Conservation (phyloP, 352 stramenopile genomes). For the Pythium rishiriense region DNA sequence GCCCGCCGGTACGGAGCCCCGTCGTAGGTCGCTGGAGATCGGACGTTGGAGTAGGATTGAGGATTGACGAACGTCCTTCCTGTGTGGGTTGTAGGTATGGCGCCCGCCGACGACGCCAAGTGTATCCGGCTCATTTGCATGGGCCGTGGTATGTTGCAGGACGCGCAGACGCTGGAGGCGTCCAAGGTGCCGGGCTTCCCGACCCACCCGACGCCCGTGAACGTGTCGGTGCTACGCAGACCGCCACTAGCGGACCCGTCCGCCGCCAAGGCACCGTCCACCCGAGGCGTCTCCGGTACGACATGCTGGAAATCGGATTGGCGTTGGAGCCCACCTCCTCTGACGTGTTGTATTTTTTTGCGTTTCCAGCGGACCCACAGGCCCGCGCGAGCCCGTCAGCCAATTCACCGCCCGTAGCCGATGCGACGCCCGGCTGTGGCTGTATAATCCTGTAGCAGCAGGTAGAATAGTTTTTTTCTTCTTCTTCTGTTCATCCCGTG, state of each 20-base stretch:
- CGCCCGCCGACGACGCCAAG: conserved; percentile 49
- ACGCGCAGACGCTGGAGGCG: conserved; percentile 82
- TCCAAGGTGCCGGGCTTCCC: conserved; percentile 90
- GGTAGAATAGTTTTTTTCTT: background rate
- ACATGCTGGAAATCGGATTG: background rate
- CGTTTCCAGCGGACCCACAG: conserved; percentile 21
- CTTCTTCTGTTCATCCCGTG: background rate
- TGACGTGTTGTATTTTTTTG: conserved; percentile 1
- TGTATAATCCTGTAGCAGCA: conserved; percentile 49
- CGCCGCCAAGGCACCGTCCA: conserved; percentile 15
- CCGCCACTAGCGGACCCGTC: conserved; percentile 13
- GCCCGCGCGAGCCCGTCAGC: conserved; percentile 22
- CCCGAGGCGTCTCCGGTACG: background rate
- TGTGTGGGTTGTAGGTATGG: conserved; percentile 34
- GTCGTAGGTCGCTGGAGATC: conserved; percentile 26
- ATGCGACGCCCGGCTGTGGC: conserved; percentile 54
- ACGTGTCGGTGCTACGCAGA: conserved; percentile 85
- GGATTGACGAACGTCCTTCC: too few relatives aligned
- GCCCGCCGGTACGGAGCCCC: conserved; percentile 32
- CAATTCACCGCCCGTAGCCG: conserved; percentile 29
- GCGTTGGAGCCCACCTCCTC: background rate
- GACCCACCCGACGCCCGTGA: conserved; percentile 94
- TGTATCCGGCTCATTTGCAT: conserved; percentile 93
- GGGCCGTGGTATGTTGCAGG: conserved; percentile 91
- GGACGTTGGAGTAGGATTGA: background rate